Conservation (phyloP, 352 stramenopile species). For the Globisporangium acanthophoron region DNA sequence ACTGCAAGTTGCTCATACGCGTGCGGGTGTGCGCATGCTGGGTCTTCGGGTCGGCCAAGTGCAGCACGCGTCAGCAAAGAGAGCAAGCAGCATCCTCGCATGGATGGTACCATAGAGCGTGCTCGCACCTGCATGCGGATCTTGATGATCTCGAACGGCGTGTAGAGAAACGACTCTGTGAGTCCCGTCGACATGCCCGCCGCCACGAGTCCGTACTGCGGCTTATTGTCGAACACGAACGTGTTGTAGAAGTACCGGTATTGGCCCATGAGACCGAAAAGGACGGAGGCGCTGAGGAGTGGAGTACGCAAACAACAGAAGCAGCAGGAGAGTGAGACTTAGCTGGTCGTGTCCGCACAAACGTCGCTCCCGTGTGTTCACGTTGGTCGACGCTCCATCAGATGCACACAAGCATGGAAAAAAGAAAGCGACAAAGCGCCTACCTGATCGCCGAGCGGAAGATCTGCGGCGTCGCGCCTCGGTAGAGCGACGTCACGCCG, state of each 20-base stretch:
- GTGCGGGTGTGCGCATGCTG: slow-evolving; percentile 44
- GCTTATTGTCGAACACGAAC: slow-evolving; percentile 46
- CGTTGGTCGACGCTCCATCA: no score
- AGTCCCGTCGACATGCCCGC: slow-evolving; percentile 55
- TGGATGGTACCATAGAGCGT: not conserved
- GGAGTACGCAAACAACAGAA: not conserved
- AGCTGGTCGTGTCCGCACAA: not conserved
- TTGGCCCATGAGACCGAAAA: slow-evolving; percentile 73
- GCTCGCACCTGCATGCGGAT: slow-evolving; percentile 50
- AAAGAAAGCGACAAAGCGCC: not conserved
- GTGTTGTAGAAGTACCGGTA: slow-evolving; percentile 71
- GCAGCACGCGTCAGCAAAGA: not conserved
- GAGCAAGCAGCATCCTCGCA: not conserved
- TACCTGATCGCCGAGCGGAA: slow-evolving; percentile 64
- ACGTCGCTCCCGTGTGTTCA: not conserved
- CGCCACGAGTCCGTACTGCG: slow-evolving; percentile 41
- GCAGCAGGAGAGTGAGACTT: not conserved
- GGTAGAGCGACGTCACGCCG: slow-evolving; percentile 54
- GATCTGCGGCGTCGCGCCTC: slow-evolving; percentile 60
- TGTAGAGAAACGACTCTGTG: slow-evolving; percentile 62
- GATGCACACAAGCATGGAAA: not conserved
- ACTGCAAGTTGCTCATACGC: slow-evolving; percentile 70
- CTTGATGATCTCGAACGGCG: slow-evolving; percentile 71
- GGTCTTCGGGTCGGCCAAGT: slow-evolving; percentile 21
- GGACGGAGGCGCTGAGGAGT: slow-evolving; percentile 37